Evolutionary conservation across 768 basidiomycete species (phyloP).

Genomic region (Xanthoconium purpureum): DNA sequence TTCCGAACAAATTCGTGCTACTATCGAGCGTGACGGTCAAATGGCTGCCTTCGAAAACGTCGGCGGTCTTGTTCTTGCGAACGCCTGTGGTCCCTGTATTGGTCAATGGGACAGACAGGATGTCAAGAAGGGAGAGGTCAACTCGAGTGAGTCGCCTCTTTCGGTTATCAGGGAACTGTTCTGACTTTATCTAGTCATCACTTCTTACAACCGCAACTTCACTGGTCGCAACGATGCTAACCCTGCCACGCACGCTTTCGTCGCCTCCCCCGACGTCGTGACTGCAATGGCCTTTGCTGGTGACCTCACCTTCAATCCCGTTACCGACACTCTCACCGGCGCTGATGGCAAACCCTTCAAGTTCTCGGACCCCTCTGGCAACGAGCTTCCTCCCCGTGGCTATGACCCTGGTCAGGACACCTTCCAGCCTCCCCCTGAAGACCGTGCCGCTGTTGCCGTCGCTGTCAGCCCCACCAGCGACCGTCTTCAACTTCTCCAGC

Average conservation of each 20-base stretch:
- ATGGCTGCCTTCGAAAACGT: constrained; percentile 83
- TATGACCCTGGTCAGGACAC: constrained; percentile 98
- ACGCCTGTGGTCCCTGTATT: constrained; percentile 98
- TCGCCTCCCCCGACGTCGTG: constrained; percentile 91
- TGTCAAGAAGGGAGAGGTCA: constrained; percentile 93
- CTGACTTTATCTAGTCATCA: constrained; percentile 64
- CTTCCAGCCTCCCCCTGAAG: constrained; percentile 89
- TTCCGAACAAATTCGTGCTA: constrained; percentile 97
- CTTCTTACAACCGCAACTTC: constrained; percentile 99
- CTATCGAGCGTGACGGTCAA: constrained; percentile 94
- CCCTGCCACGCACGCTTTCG: constrained; percentile 96
- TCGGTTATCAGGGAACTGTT: background rate
- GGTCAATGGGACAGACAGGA: constrained; percentile 99
- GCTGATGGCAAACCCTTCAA: constrained; percentile 95
- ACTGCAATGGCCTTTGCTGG: constrained; percentile 97
- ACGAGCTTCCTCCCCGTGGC: constrained; percentile 91
- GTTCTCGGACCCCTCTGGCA: constrained; percentile 88
- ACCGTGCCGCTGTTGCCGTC: constrained; percentile 81
- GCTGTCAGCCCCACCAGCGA: constrained; percentile 83
- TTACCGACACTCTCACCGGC: constrained; percentile 85
- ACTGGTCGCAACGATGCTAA: constrained; percentile 99
- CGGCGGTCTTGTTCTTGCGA: constrained; percentile 93
- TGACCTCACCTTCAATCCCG: constrained; percentile 92
- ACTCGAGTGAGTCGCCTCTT: constrained; percentile 73
- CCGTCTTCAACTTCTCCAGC: constrained; percentile 85